Base-by-base conservation (phyloP, 306 rosid species). In the Castanopsis chinensis region DNA sequence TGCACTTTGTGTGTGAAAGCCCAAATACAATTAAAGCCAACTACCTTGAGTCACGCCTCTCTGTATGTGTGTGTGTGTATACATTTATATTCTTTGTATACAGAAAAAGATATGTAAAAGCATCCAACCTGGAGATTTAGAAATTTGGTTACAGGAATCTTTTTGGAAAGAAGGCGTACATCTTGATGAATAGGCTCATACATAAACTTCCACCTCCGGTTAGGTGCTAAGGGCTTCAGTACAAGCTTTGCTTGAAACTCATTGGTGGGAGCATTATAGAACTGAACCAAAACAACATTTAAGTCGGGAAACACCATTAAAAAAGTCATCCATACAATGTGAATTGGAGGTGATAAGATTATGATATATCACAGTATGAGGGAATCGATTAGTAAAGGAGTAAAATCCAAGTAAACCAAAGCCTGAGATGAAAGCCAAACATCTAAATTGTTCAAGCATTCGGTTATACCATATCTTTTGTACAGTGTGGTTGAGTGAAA, bases 191-290 rank as follows among this genome's bases (percentile, higher is more conserved):
- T 54, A 32, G 99, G 98, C 83, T 92, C 99, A 33, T 80, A 95
- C 64, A 91, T 84, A 54, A 94, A 86, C 88, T 95, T 92, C 96
- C 97, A 92, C 76, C 78, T 89, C 90, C 91, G 87, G 76, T 89
- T 92, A 28, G 94, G 92, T 43, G 91, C 82, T 78, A 95, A 86
- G 49, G 97, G 97, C 89, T 95, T 95, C 76, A 91, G 80, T 2
- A 95, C 93, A 88, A 95, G 86, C 92, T 95, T 95, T 84, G 92
- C 90, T 77, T 85, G 90, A 73, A 21, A 81, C 51, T 95, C 99
- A 76, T 95, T 95, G 88, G 77, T 49, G 33, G 99, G 98, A 77
- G 90, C 93, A 90, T 92, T 95, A 75, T 89, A 95, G 86, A 95
- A 79, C 98, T 95, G 92, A 86, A 81, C 76, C 53, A 78, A 70